Evolutionary conservation across 169 alveolate species (phyloP), one percentile per base, ranked within the genome.

Genomic region (Cryptosporidium viatorum): DNA sequence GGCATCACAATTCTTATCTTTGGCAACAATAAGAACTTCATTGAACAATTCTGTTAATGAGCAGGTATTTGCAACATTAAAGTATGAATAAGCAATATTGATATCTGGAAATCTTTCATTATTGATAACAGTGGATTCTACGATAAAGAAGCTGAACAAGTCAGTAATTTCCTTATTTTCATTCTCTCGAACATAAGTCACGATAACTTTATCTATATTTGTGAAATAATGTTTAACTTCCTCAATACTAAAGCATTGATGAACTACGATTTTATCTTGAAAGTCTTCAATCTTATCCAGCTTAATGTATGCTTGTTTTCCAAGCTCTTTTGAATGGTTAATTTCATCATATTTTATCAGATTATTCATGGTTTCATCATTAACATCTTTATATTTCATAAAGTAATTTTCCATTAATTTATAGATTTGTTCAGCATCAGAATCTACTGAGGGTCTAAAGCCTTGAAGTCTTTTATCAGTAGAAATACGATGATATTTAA

Each of bases 11-110:
- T 94, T 96, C 65, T 95, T 93, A 60, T 92, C 84, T 50, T 97
- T 97, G 12, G 99, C 99, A 70, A 96, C 59, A 70, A 96, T 93
- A 31, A 98, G 93, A 9, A 98, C 97, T 80, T 97, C 97, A 39
- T 94, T 80, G 14, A 58, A 70, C 58, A 69, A 80, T 35, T 69
- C 89, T 8, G 26, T 45, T 31, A 43, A 9, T 62, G 96, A 52
- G 48, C 92, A 87, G 9, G 96, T 86, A 50, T 94, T 92, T 35
- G 97, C 86, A 60, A 97, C 93, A 91, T 96, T 94, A 93, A 96
- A 97, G 94, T 94, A 97, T 14, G 98, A 94, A 91, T 96, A 97
- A 23, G 98, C 98, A 58, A 97, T 98, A 68, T 91, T 93, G 48
- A 96, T 80, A 31, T 84, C 91, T 48, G 94, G 86, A 74, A 94